Conservation (phyloP, 108 stramenopile genomes). For the Cyclostephanos tholiformis region DNA sequence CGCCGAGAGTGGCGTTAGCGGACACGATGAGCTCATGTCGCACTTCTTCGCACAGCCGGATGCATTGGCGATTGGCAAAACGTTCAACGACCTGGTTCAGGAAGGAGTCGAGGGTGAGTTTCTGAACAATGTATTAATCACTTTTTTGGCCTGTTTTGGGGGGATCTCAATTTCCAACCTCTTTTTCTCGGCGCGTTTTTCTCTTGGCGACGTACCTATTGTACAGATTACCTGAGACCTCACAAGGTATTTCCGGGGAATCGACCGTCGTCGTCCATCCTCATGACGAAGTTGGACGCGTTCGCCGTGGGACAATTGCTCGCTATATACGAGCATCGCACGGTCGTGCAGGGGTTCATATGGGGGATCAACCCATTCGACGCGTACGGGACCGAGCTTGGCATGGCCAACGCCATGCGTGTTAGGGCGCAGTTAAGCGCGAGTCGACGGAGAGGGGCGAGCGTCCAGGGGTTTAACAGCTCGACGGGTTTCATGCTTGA, state of each 20-base stretch:
- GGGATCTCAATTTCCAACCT: neutral
- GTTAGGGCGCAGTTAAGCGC: slow-evolving; percentile 72
- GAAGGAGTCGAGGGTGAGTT: slow-evolving; percentile 77
- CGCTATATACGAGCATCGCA: slow-evolving; percentile 97
- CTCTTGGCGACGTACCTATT: neutral
- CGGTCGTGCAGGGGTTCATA: slow-evolving; percentile 96
- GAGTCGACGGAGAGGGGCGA: slow-evolving; percentile 72
- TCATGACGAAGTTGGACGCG: slow-evolving; percentile 84
- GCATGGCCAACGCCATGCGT: slow-evolving; percentile 82
- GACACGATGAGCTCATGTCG: slow-evolving; percentile 99
- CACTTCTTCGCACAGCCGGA: slow-evolving; percentile 99
- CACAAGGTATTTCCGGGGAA: slow-evolving; percentile 98
- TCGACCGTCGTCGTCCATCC: slow-evolving; percentile 89
- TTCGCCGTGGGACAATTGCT: slow-evolving; percentile 92
- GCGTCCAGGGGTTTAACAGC: slow-evolving; percentile 87
- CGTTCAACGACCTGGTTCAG: slow-evolving; percentile 80
- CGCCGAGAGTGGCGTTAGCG: slow-evolving; percentile 74
- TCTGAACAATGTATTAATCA: too few relatives aligned
- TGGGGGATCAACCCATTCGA: slow-evolving; percentile 99
- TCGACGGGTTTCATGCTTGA: slow-evolving; percentile 81
- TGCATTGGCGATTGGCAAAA: slow-evolving; percentile 93
- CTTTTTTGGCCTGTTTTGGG: too few relatives aligned
- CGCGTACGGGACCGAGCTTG: slow-evolving; percentile 95
- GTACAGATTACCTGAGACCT: slow-evolving; percentile 59
- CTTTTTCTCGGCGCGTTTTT: too few relatives aligned